Percentiles rank a stretch among this genome's conserved stretches.
Conservation (phyloP, 192 early-diverging fungal genomes). For the Coemansia umbellata region DNA sequence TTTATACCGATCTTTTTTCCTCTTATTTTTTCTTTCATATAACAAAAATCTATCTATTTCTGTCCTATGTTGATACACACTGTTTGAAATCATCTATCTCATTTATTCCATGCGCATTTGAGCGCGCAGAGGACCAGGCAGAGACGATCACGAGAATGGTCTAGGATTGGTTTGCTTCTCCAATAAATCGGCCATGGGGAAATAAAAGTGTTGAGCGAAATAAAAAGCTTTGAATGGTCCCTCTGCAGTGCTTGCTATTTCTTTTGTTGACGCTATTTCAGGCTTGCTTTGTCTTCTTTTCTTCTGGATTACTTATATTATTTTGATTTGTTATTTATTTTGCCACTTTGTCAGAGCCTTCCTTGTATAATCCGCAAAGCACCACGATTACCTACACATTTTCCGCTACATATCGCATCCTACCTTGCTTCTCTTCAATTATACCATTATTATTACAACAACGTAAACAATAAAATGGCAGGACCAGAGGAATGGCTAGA, state of each 20-base stretch:
- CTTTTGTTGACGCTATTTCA: too few species aligned
- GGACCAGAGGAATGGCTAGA: constrained; percentile 97
- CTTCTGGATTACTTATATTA: not conserved
- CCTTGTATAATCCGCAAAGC: not conserved
- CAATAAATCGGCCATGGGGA: too few species aligned
- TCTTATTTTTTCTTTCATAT: not conserved
- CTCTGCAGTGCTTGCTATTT: not conserved
- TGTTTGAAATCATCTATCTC: too few species aligned
- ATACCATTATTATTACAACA: not conserved
- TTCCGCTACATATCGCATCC: not conserved
- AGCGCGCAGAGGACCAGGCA: too few species aligned
- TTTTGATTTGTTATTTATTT: not conserved
- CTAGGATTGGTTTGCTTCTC: too few species aligned
- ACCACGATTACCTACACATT: not conserved
- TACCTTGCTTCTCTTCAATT: not conserved
- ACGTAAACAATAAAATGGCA: constrained; percentile 19
- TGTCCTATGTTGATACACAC: not conserved
- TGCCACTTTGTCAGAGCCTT: not conserved
- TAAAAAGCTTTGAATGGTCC: too few species aligned
- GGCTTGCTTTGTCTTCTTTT: constrained; percentile 2
- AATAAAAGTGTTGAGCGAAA: too few species aligned
- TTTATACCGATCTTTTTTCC: not conserved
- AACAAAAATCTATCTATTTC: constrained; percentile 1
- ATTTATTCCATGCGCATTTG: too few species aligned
- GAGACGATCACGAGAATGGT: too few species aligned